These are phyloP conservation scores for Neonectria neomacrospora DNA, from an alignment of 2,329 filamentous ascomycete species.

Conservation along the genomic window DNA sequence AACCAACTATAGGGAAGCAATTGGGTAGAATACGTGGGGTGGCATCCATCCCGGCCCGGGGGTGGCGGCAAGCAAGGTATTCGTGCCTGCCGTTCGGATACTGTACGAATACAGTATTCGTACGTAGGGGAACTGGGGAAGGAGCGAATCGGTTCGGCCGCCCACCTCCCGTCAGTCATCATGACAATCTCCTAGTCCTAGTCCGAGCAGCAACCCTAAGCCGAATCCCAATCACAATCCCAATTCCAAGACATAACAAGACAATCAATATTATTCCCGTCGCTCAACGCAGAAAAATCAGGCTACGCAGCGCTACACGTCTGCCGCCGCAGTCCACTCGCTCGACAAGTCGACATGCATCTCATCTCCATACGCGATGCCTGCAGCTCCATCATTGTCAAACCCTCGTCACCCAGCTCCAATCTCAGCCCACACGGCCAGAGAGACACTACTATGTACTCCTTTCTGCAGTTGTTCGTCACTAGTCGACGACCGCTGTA, in stretches of 20 bases:
- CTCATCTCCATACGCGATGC: slow-evolving; percentile 27
- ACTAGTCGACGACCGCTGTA: neutral
- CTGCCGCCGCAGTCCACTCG: neutral
- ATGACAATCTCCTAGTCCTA: slow-evolving; percentile 2
- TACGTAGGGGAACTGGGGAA: slow-evolving; percentile 14
- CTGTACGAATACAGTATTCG: neutral
- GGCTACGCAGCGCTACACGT: slow-evolving; percentile 12
- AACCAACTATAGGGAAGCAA: neutral
- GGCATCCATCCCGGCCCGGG: neutral
- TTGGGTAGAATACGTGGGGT: slow-evolving; percentile 5
- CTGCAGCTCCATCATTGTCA: slow-evolving; percentile 33
- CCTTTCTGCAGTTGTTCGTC: neutral
- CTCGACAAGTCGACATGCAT: slow-evolving; percentile 18
- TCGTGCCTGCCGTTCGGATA: neutral
- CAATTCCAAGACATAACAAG: slow-evolving; percentile 3
- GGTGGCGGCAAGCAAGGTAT: neutral
- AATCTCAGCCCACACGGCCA: slow-evolving; percentile 45
- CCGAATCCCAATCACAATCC: slow-evolving; percentile 3
- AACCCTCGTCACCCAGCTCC: slow-evolving; percentile 41
- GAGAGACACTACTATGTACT: slow-evolving; percentile 20
- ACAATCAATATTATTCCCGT: slow-evolving; percentile 12
- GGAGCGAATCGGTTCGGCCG: slow-evolving; percentile 22
- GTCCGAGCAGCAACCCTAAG: neutral
- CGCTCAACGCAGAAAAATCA: slow-evolving; percentile 19
- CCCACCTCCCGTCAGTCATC: slow-evolving; percentile 22